Conservation (phyloP, 1,284 basidiomycete species). For the Wallemia hederae region DNA sequence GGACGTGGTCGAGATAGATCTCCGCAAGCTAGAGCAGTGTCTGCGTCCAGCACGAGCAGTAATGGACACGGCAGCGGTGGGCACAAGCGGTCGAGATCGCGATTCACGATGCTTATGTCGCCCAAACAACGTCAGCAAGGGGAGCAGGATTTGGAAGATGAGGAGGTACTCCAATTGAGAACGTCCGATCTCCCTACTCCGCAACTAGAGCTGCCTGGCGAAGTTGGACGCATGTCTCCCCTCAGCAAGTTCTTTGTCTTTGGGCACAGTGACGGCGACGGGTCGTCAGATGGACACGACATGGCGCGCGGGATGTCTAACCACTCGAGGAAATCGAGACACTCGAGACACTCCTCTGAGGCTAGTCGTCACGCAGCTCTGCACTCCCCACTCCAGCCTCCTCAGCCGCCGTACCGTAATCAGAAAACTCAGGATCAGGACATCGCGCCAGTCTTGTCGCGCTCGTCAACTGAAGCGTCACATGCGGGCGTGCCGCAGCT, state of each 20-base stretch:
- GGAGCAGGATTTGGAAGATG: not conserved
- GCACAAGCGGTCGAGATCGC: not conserved
- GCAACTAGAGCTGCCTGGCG: not conserved
- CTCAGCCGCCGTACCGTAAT: too few relatives aligned
- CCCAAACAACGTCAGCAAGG: not conserved
- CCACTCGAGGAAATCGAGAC: not conserved
- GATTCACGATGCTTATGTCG: not conserved
- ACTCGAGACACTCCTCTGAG: not conserved
- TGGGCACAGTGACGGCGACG: not conserved
- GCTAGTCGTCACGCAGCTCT: not conserved
- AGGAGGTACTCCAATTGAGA: not conserved
- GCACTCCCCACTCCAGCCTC: not conserved
- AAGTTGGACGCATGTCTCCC: not conserved
- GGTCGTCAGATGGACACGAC: not conserved
- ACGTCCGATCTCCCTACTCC: not conserved
- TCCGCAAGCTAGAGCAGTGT: too few relatives aligned
- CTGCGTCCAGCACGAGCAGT: not conserved
- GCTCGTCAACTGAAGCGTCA: not conserved
- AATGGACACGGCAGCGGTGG: not conserved
- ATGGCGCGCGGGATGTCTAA: too few relatives aligned
- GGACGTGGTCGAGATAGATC: too few relatives aligned
- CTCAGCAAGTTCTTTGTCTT: not conserved
- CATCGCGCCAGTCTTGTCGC: not conserved
- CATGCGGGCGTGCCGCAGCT: not conserved
- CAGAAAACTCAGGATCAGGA: not conserved